These are phyloP conservation scores for Astrocystis sublimbata DNA, from an alignment of 495 filamentous ascomycete species.

Conservation along the genomic window DNA sequence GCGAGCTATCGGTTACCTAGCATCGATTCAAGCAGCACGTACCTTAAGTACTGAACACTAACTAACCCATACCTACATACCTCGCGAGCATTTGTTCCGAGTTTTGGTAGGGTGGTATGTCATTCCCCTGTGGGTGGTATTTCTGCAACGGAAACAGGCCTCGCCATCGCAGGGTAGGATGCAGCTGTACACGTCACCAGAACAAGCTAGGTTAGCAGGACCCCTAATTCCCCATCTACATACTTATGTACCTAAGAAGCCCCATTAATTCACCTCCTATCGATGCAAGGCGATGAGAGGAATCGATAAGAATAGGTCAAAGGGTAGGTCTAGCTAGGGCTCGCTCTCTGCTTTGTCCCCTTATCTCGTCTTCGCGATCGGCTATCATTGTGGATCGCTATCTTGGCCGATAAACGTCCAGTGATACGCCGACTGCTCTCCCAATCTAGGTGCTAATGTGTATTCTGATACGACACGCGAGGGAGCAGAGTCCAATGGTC, in stretches of 20 bases:
- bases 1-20: too few relatives aligned
- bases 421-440: not conserved
- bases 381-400: not conserved
- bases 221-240: conserved; percentile 4
- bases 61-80: not conserved
- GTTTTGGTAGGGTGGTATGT: too few relatives aligned
- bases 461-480: not conserved
- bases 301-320: not conserved
- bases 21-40: too few relatives aligned
- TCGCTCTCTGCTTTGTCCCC: not conserved
- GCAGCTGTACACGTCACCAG: conserved; percentile 1
- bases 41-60: too few relatives aligned
- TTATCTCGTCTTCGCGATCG: conserved; percentile 7
- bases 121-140: too few relatives aligned
- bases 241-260: too few relatives aligned
- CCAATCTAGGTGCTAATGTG: not conserved
- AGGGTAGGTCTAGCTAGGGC: not conserved
- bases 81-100: not conserved
- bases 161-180: too few relatives aligned
- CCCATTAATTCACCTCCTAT: too few relatives aligned
- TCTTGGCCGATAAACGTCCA: not conserved
- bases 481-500: not conserved
- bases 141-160: conserved; percentile 3
- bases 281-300: too few relatives aligned
- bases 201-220: conserved; percentile 6